Base-by-base conservation (phyloP, 192 early-diverging fungal genomes). In the Jimgerdemannia flammicorona region DNA sequence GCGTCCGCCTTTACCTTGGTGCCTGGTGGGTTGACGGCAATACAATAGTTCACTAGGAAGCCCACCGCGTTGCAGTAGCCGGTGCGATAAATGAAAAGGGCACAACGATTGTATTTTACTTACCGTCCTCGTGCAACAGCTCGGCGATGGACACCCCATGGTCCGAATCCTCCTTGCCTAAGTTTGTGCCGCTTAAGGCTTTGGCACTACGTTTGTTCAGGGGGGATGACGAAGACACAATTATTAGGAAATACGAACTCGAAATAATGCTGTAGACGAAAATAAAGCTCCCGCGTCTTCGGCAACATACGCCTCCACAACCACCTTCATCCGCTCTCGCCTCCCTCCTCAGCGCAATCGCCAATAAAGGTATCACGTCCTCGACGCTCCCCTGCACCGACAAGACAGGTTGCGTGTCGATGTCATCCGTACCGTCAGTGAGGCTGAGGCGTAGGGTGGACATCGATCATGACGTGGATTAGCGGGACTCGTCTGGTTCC, bases 61-160 rank as follows among this genome's bases (percentile, higher is more conserved):
- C 97, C 97, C 6, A 94, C 95, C 29, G 94, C 95, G 78, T 96
- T 96, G 49, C 96, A 96, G 73, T 98, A 99, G 11, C 97, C 97
- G 3, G 95, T 89, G 76, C 93, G 88, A 40, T 82, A 79, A 20
- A 90, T 87, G 66, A 95, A 87, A 14, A 74, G 71, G 9, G 80
- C 78, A 2, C 88, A n/a, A n/a, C n/a, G n/a, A n/a, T n/a, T n/a
- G n/a, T n/a, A n/a, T n/a, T n/a, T 44, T 4, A 66, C 76, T 75
- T 89, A 93, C 93, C 84, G 76, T 93, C 79, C 75, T 92, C 87
- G 44, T 94, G 93, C 43, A 95, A 71, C 1, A 93, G 72, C 59
- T 94, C 91, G 18, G 85, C 83, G 1, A 89, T 85, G 63, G 81
- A 86, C 41, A 90, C 89, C 19, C 87, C 89, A 95, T 91, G 39